Evolutionary conservation across 2,329 filamentous ascomycete genomes (phyloP).

Genomic region (Cordyceps tenuipes): DNA sequence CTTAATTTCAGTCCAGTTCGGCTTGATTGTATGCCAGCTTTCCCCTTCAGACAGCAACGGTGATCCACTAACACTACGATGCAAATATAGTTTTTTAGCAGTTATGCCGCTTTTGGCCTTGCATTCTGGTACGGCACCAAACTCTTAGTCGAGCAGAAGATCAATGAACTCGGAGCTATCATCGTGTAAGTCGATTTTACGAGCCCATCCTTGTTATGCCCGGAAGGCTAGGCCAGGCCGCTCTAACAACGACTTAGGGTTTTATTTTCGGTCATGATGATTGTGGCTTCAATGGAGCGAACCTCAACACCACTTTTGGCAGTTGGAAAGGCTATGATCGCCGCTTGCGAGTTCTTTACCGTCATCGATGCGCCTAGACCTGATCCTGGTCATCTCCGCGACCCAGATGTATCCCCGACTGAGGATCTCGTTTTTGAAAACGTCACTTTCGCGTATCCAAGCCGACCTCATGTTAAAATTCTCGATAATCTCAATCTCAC

Average conservation of each 20-base stretch:
- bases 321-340: conserved; percentile 47
- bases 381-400: conserved; percentile 26
- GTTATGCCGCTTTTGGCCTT: conserved; percentile 45
- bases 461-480: conserved; percentile 54
- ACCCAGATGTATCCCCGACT: conserved; percentile 28
- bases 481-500: conserved; percentile 49
- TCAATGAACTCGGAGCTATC: conserved; percentile 45
- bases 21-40: conserved; percentile 31
- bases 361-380: conserved; percentile 42
- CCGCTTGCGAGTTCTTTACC: conserved; percentile 49
- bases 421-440: conserved; percentile 43
- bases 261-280: conserved; percentile 50
- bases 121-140: conserved; percentile 56
- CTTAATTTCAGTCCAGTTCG: conserved; percentile 43
- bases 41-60: not conserved
- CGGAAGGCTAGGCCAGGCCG: no score
- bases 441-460: conserved; percentile 65
- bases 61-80: conserved; percentile 12
- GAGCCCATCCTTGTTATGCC: not conserved
- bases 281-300: conserved; percentile 47
- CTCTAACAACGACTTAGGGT: conserved; percentile 25
- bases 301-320: conserved; percentile 50
- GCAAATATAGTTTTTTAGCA: conserved; percentile 39
- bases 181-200: conserved; percentile 36
- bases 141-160: conserved; percentile 35